Conservation (phyloP, 1,284 basidiomycete species). For the Cryptococcus sp. region DNA sequence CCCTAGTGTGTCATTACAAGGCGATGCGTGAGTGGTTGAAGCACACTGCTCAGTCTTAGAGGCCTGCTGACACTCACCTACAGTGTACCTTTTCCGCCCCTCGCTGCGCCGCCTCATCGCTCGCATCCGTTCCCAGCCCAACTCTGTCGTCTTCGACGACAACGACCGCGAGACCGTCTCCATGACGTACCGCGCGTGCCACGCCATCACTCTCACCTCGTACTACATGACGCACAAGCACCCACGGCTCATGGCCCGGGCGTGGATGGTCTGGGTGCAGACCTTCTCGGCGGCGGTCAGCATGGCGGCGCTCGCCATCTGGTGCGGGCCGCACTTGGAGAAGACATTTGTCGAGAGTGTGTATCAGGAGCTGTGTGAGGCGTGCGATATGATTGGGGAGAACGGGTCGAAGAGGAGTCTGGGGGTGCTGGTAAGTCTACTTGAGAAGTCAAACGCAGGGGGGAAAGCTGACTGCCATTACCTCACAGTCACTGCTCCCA, state of each 20-base stretch:
- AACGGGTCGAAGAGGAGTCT: constrained; percentile 28
- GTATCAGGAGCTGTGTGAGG: constrained; percentile 35
- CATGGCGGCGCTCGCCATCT: constrained; percentile 41
- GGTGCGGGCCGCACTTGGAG: constrained; percentile 38
- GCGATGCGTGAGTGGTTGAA: constrained; percentile 27
- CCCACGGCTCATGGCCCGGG: constrained; percentile 34
- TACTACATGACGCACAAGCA: constrained; percentile 35
- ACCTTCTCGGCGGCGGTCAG: constrained; percentile 42
- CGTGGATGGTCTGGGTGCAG: constrained; percentile 43
- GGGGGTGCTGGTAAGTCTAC: constrained; percentile 28
- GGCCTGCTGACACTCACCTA: not conserved
- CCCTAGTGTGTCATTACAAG: constrained; percentile 40
- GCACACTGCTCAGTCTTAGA: not conserved
- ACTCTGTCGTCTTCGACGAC: constrained; percentile 20
- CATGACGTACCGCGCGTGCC: constrained; percentile 35
- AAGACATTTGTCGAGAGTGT: constrained; percentile 5
- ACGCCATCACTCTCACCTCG: constrained; percentile 30
- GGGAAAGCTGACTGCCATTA: not conserved
- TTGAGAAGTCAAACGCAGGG: not conserved
- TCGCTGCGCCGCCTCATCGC: constrained; percentile 36
- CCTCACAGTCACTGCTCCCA: constrained; percentile 35
- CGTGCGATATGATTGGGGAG: constrained; percentile 35
- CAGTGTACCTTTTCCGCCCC: constrained; percentile 41
- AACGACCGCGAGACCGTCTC: constrained; percentile 27
- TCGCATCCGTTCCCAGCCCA: constrained; percentile 22